Evolutionary conservation across 352 stramenopile species (phyloP).

Genomic region (Globisporangium paddicum): DNA sequence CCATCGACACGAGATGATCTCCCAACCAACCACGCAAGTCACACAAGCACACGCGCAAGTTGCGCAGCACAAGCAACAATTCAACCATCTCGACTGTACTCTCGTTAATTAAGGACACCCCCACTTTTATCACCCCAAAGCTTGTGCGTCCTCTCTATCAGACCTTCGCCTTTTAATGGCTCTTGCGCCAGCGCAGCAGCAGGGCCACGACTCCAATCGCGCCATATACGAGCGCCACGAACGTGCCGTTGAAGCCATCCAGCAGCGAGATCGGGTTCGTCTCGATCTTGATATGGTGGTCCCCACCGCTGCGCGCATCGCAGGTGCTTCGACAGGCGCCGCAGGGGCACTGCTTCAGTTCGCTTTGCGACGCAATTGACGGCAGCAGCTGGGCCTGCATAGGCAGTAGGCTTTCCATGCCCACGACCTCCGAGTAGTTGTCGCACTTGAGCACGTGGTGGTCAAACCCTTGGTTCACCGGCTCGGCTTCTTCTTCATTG

Average conservation of each 20-base stretch:
- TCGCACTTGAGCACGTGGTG: constrained; percentile 64
- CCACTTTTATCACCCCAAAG: background rate
- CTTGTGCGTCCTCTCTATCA: background rate
- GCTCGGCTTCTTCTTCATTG: too few species aligned
- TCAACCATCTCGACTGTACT: background rate
- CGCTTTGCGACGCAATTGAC: constrained; percentile 46
- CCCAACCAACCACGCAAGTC: background rate
- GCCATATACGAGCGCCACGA: constrained; percentile 61
- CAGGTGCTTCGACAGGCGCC: constrained; percentile 65
- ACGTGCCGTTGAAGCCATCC: constrained; percentile 52
- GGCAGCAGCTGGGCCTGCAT: constrained; percentile 60
- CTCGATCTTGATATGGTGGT: constrained; percentile 43
- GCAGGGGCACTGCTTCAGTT: constrained; percentile 72
- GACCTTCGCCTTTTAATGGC: constrained; percentile 10
- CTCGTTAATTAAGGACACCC: background rate
- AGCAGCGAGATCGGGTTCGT: constrained; percentile 67
- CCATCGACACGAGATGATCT: background rate
- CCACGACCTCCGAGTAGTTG: constrained; percentile 68
- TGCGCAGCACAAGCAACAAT: too few species aligned
- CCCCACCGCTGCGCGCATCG: constrained; percentile 30
- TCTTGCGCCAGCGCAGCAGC: constrained; percentile 38
- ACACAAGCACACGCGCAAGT: background rate
- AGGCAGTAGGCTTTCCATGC: constrained; percentile 32
- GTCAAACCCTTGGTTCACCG: constrained; percentile 22
- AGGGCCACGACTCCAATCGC: constrained; percentile 31